Percentiles rank a stretch among this genome's conserved stretches.
Evolutionary conservation across 352 stramenopile genomes (phyloP).

Genomic region (Pythium grandisporangium): DNA sequence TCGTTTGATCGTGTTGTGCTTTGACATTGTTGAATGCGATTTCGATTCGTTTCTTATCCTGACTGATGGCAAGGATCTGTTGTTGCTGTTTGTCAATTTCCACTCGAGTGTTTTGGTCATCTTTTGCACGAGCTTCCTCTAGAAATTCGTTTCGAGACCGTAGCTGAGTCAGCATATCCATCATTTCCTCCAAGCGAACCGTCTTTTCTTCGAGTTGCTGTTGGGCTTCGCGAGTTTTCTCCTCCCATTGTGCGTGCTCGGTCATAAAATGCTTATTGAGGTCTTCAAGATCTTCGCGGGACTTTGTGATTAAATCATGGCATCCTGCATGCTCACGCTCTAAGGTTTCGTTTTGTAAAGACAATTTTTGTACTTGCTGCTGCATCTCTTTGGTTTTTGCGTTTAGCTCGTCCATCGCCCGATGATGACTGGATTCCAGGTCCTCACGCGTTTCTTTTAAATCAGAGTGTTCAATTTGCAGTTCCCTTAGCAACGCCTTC

Average conservation of each 20-base stretch:
- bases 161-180: conserved; percentile 50
- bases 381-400: conserved; percentile 20
- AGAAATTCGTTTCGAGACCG: conserved; percentile 35
- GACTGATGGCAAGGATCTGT: conserved; percentile 15
- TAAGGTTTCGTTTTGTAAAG: conserved; percentile 2
- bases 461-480: conserved; percentile 42
- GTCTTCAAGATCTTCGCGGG: conserved; percentile 18
- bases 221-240: conserved; percentile 19
- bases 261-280: conserved; percentile 8
- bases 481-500: conserved; percentile 26
- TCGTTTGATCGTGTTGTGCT: conserved; percentile 18
- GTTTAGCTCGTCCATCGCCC: conserved; percentile 30
- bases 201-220: conserved; percentile 37
- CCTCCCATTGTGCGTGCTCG: conserved; percentile 22
- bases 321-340: conserved; percentile 11
- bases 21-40: conserved; percentile 12
- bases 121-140: conserved; percentile 29
- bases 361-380: conserved; percentile 11
- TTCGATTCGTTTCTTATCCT: conserved; percentile 33
- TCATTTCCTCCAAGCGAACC: conserved; percentile 44
- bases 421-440: conserved; percentile 18
- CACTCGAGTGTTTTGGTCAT: conserved; percentile 20
- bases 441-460: conserved; percentile 48
- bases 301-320: conserved; percentile 6
- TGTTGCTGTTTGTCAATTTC: conserved; percentile 34